Evolutionary conservation across 768 basidiomycete genomes (phyloP), one percentile per base, ranked within the genome.

Genomic region (Pleurotus giganteus): DNA sequence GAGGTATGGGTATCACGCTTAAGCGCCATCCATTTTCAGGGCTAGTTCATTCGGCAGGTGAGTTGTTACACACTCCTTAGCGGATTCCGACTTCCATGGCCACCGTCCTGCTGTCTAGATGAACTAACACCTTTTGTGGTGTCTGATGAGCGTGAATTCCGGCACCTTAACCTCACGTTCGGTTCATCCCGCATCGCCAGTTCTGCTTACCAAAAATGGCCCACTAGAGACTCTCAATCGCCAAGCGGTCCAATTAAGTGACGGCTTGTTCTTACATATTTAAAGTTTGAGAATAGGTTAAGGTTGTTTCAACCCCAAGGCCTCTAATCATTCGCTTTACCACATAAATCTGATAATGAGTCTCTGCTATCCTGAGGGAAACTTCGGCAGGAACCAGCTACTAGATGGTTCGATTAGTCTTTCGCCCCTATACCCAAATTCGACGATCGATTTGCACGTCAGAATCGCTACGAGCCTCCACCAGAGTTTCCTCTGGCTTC

Each of bases 401-500:
- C 86, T 88, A 88, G 75, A 89, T 87, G 87, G 87, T 88, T 89
- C 86, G 86, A 91, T 90, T 89, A 87, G 88, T 90, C 89, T 90
- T 90, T 90, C 85, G 84, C 88, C 89, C 88, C 88, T 89, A 90
- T 89, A 89, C 88, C 86, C 88, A 89, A 88, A 86, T 90, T 88
- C 77, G 85, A 89, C 88, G 84, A 90, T 89, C 85, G 87, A 90
- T 90, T 90, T 91, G 89, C 89, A 90, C 85, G 86, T 89, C 89
- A 91, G 89, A 89, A 91, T 86, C 84, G 87, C 89, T 90, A 87
- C 85, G 84, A 88, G 85, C 88, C 86, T 89, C 88, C 88, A 90
- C 86, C 88, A 89, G 88, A 88, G 89, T 91, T 90, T 90, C 87
- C 89, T 87, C 88, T 90, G 88, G 87, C 88, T 89, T 88, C 84